A percentile compares a stretch with the other conserved stretches of the same genome.
Evolutionary conservation across 2,329 filamentous ascomycete species (phyloP).

Genomic region (Teratosphaeria pseudoeucalypti): DNA sequence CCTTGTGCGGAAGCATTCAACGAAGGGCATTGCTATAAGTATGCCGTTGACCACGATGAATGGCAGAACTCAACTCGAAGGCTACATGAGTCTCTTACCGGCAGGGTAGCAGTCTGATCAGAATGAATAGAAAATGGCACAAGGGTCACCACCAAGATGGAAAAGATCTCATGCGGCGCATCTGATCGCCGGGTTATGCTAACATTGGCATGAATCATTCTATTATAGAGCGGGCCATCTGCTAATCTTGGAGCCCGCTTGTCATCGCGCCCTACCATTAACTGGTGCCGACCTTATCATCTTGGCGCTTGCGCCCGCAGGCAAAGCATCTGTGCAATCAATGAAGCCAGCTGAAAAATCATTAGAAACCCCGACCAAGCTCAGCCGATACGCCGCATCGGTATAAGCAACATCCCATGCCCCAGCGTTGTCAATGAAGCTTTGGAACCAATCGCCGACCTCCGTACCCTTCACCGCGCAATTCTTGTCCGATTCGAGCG

Average conservation of each 20-base stretch:
- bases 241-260: not conserved
- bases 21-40: constrained; percentile 11
- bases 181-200: not conserved
- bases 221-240: not conserved
- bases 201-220: no score
- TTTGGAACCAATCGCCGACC: not conserved
- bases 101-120: not conserved
- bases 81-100: not conserved
- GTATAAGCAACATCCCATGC: not conserved
- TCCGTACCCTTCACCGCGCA: not conserved
- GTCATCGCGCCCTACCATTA: not conserved
- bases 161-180: no score
- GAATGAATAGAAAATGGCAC: not conserved
- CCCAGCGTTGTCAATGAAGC: not conserved
- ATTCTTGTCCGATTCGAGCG: not conserved
- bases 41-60: constrained; percentile 38
- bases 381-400: not conserved
- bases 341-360: not conserved
- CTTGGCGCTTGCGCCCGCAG: not conserved
- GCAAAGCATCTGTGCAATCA: not conserved
- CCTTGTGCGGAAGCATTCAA: constrained; percentile 15
- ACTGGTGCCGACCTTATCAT: not conserved
- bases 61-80: constrained; percentile 40
- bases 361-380: not conserved
- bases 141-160: no score